A percentile compares a stretch with the other conserved stretches of the same genome.
These are phyloP conservation scores for Mycothermus thermophilus DNA, from an alignment of 495 filamentous ascomycete genomes.

Conservation along the genomic window DNA sequence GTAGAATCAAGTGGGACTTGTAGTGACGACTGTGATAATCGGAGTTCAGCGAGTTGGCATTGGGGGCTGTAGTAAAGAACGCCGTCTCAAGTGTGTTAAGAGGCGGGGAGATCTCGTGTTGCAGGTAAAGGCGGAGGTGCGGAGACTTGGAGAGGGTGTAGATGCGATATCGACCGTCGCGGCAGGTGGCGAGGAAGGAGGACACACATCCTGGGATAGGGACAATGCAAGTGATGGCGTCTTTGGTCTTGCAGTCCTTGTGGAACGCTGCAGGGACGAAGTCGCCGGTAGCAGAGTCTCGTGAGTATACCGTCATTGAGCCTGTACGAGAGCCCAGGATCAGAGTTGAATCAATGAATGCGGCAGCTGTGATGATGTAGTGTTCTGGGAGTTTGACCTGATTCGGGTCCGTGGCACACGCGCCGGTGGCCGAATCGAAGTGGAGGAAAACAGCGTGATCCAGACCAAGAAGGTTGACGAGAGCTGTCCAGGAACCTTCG, in stretches of 20 bases:
- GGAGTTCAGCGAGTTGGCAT: background rate
- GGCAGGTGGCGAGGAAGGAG: constrained; percentile 51
- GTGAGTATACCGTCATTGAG: constrained; percentile 14
- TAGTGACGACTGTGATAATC: constrained; percentile 1
- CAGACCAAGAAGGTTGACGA: constrained; percentile 13
- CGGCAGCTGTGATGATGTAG: constrained; percentile 19
- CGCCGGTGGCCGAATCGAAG: constrained; percentile 3
- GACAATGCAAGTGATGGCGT: constrained; percentile 57
- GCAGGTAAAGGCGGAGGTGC: constrained; percentile 11
- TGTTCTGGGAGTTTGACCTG: constrained; percentile 9
- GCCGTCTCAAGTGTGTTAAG: constrained; percentile 57
- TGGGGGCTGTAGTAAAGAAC: constrained; percentile 33
- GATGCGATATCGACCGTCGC: constrained; percentile 61
- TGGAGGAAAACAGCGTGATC: constrained; percentile 11
- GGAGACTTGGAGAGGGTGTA: constrained; percentile 21
- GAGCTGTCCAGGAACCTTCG: constrained; percentile 3
- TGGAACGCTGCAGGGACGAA: constrained; percentile 6
- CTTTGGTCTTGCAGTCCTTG: constrained; percentile 39
- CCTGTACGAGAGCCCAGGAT: constrained; percentile 50
- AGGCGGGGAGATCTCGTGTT: constrained; percentile 37
- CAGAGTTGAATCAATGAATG: constrained; percentile 32
- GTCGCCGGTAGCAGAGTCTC: background rate
- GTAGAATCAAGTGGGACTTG: constrained; percentile 45
- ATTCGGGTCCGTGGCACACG: background rate
- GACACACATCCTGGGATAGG: constrained; percentile 16